These are phyloP conservation scores for Dendrostoma leiphaemia DNA, from an alignment of 2,329 filamentous ascomycete species.

Conservation along the genomic window DNA sequence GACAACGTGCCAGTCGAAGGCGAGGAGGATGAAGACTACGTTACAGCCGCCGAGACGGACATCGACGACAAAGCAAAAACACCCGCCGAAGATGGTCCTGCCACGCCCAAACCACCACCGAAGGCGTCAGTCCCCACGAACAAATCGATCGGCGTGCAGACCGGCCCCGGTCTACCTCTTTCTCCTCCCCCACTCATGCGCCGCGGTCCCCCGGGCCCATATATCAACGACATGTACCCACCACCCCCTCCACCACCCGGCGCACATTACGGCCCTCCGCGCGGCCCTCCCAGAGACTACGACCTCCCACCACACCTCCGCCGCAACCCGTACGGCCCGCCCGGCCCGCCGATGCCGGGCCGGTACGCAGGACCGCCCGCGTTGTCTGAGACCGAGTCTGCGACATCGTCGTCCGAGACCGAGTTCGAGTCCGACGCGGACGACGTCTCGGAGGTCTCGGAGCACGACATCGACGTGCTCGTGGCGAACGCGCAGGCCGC, in stretches of 20 bases:
- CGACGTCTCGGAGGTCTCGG: slow-evolving; percentile 27
- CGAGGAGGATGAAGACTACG: slow-evolving; percentile 2
- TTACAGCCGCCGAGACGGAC: slow-evolving; percentile 1
- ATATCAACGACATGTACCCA: background rate
- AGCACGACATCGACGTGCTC: slow-evolving; percentile 27
- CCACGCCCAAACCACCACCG: background rate
- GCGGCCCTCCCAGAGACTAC: background rate
- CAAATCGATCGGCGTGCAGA: slow-evolving; percentile 15
- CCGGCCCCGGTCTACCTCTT: slow-evolving; percentile 3
- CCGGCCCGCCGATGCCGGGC: background rate
- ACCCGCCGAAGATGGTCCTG: background rate
- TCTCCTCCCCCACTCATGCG: background rate
- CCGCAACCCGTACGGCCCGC: background rate
- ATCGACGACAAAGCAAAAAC: background rate
- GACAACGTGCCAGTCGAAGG: background rate
- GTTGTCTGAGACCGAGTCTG: background rate
- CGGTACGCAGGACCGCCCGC: background rate
- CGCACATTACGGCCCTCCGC: slow-evolving; percentile 6
- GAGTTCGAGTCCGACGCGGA: slow-evolving; percentile 22
- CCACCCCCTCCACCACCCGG: slow-evolving; percentile 7
- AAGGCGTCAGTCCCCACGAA: background rate
- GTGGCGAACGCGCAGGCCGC: slow-evolving; percentile 11
- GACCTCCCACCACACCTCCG: slow-evolving; percentile 6
- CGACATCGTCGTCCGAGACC: slow-evolving; percentile 1
- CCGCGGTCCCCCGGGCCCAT: background rate